Conservation (phyloP, 768 basidiomycete genomes). For the Termitomyces sp. region DNA sequence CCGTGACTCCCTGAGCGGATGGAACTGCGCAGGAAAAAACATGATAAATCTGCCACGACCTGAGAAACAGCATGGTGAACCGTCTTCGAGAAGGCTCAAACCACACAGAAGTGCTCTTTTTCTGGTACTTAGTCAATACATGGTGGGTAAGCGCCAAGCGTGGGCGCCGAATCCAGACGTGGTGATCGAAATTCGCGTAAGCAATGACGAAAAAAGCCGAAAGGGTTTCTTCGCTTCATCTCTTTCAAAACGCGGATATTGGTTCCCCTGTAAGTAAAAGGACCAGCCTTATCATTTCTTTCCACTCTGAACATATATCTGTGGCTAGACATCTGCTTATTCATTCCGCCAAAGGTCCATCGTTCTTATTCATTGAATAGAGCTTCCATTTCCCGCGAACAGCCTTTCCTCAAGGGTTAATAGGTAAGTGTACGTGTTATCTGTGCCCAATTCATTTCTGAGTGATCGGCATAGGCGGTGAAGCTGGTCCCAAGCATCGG, state of each 20-base stretch:
- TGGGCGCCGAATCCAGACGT: neutral
- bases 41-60: neutral
- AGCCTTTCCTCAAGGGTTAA: neutral
- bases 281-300: neutral
- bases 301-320: neutral
- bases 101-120: neutral
- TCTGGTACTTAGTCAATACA: neutral
- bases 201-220: slow-evolving; percentile 11
- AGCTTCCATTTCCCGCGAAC: neutral
- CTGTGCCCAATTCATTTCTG: neutral
- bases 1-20: neutral
- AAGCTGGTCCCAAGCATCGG: neutral
- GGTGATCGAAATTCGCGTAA: slow-evolving; percentile 8
- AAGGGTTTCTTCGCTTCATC: neutral
- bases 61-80: neutral
- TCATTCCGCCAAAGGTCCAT: neutral
- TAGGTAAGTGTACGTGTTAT: neutral
- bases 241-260: neutral
- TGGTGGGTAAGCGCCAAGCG: neutral
- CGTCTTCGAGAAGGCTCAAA: neutral
- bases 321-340: neutral
- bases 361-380: neutral
- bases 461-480: neutral
- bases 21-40: neutral
- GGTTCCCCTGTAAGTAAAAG: neutral